Percentiles rank a stretch among this genome's conserved stretches.
Evolutionary conservation across 768 basidiomycete species (phyloP).

Genomic region (Tylopilus felleus): DNA sequence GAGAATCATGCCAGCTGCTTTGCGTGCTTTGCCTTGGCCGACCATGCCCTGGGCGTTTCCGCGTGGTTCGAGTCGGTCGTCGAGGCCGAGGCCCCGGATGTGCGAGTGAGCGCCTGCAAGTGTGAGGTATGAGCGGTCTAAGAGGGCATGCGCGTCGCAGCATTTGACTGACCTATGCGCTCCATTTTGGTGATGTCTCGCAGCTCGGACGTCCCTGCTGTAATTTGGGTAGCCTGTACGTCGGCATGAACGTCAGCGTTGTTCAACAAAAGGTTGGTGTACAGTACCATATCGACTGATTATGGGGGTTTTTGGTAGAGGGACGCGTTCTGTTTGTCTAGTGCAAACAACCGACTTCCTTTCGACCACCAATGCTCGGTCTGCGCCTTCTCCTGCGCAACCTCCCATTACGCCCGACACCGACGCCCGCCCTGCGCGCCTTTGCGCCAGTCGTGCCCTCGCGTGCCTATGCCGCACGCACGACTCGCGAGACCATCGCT

Average conservation of each 20-base stretch:
- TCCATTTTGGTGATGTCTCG: slow-evolving; percentile 91
- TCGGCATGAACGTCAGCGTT: slow-evolving; percentile 7
- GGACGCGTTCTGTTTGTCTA: slow-evolving; percentile 33
- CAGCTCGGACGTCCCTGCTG: slow-evolving; percentile 73
- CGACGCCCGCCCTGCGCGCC: slow-evolving; percentile 7
- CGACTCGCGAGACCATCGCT: slow-evolving; percentile 29
- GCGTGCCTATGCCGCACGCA: slow-evolving; percentile 35
- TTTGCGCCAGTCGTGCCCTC: slow-evolving; percentile 10
- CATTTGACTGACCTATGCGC: slow-evolving; percentile 65
- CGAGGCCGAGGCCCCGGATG: slow-evolving; percentile 92
- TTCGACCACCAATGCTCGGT: slow-evolving; percentile 9
- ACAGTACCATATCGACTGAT: slow-evolving; percentile 28
- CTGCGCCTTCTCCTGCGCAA: slow-evolving; percentile 19
- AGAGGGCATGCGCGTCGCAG: background rate
- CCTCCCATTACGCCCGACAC: slow-evolving; percentile 6
- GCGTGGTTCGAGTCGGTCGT: slow-evolving; percentile 87
- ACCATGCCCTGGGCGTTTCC: slow-evolving; percentile 94
- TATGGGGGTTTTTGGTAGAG: slow-evolving; percentile 2
- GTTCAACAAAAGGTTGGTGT: background rate
- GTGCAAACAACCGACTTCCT: slow-evolving; percentile 24
- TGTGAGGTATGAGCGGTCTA: background rate
- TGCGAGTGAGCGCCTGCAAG: slow-evolving; percentile 83
- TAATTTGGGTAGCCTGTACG: slow-evolving; percentile 63
- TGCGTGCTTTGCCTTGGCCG: slow-evolving; percentile 92
- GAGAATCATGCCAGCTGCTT: slow-evolving; percentile 95